Evolutionary conservation across 2,329 filamentous ascomycete genomes (phyloP), one percentile per base, ranked within the genome.

Genomic region (Neonectria neomacrospora): DNA sequence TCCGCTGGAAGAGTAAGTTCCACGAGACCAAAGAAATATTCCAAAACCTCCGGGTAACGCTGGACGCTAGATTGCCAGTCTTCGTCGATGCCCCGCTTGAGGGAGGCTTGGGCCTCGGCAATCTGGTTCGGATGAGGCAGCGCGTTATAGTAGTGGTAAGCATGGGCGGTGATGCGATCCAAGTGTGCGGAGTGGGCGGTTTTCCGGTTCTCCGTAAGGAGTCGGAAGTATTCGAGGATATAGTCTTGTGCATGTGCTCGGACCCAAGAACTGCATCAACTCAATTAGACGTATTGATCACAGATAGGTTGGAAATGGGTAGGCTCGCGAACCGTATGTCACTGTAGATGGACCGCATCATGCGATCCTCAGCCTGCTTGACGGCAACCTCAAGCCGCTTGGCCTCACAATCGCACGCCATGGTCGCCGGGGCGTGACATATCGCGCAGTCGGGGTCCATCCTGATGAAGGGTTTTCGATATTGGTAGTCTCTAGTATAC

Each of bases 11-110:
- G 78, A 22, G 82, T 85, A 62, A 93, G 76, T 58, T 89, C 86
- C 37, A 94, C 89, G 39, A 94, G 81, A 63, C 87, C 83, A 78
- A 90, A 94, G 75, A 91, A 94, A 78, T 94, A 93, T 77, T 93
- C 90, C 58, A 95, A 81, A n/a, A 94, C 89, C 74, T 94, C 90
- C 5, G 91, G 92, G 71, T 94, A 95, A 58, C 89, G 85, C 71
- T 92, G 86, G 41, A 94, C 91, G 51, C 89, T 90, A 30, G 86
- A 83, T 71, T 90, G 86, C 91, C 91, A 95, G 79, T 94, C 91
- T 65, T 91, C 89, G 71, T 94, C 91, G 71, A 94, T 91, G 64
- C 90, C 91, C 53, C 87, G 85, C 78, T 93, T 92, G 64, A 93
- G 82, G 52, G 85, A 83, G 16, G 83, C 83, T 72, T 93, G 86